Evolutionary conservation across 2,329 filamentous ascomycete genomes (phyloP).

Genomic region (Drechmeria coniospora): DNA sequence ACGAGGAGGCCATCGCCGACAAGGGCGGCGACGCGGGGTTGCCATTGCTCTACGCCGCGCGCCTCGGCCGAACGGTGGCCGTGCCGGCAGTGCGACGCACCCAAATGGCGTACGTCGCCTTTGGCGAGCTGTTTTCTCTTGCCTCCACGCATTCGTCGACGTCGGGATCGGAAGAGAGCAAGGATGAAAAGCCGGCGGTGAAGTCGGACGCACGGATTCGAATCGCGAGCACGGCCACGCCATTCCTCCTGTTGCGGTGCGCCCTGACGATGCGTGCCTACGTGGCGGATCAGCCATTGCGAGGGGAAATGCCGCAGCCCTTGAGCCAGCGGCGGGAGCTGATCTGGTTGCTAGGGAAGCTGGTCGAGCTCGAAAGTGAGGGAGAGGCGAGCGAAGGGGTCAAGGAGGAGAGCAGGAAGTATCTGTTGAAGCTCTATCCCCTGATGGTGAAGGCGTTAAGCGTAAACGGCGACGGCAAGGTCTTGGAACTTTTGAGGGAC

Average conservation of each 20-base stretch:
- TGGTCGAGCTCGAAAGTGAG: slow-evolving; percentile 55
- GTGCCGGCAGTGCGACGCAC: slow-evolving; percentile 48
- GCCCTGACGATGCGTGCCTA: slow-evolving; percentile 72
- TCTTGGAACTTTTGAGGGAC: slow-evolving; percentile 40
- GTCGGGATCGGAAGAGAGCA: slow-evolving; percentile 2
- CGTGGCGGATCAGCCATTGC: slow-evolving; percentile 77
- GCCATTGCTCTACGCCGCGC: slow-evolving; percentile 40
- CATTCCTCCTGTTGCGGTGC: slow-evolving; percentile 68
- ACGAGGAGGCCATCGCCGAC: slow-evolving; percentile 39
- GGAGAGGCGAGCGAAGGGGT: slow-evolving; percentile 49
- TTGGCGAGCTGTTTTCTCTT: slow-evolving; percentile 63
- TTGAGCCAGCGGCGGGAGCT: slow-evolving; percentile 67
- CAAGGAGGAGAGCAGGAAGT: slow-evolving; percentile 44
- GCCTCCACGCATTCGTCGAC: slow-evolving; percentile 27
- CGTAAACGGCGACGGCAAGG: slow-evolving; percentile 41
- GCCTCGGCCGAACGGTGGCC: slow-evolving; percentile 58
- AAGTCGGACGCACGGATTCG: slow-evolving; percentile 29
- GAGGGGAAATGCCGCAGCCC: slow-evolving; percentile 80
- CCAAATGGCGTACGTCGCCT: slow-evolving; percentile 64
- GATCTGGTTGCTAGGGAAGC: slow-evolving; percentile 48
- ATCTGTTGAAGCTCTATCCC: slow-evolving; percentile 69
- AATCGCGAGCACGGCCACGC: slow-evolving; percentile 61
- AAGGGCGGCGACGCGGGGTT: slow-evolving; percentile 36
- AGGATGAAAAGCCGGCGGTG: too few species aligned
- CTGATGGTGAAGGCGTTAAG: slow-evolving; percentile 51